Base-by-base conservation (phyloP, 2,329 filamentous ascomycete genomes). In the Cladosporium velox region DNA sequence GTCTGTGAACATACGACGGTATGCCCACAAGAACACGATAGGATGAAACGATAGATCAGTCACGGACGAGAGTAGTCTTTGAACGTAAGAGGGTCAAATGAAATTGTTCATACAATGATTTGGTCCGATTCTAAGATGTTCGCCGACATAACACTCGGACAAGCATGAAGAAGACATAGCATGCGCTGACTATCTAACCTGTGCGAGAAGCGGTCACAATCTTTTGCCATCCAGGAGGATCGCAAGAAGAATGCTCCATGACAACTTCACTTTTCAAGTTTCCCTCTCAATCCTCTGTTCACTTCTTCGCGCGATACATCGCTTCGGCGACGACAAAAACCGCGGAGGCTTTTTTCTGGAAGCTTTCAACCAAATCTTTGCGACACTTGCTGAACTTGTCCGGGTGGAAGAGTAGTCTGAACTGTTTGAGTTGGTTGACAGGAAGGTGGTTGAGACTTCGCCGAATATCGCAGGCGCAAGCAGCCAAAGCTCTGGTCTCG, bases 391-490 rank as follows among this genome's bases (percentile, higher is more conserved):
- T 64, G 51, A 69, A 70, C 47, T 54, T 65, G 60, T 70, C 67
- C 2, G 67, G 67, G 41, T 69, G 69, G 44, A 66, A 69, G 0
- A 65, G 59, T 47, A 54, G 61, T 64, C 67, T 69, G 35, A 67
- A n/a, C 10, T 65, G 12, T 6, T 64, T 38, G 34, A 57, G 28
- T 8, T 41, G 8, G 52, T 18, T 55, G 52, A 18, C 28, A 24
- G 28, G 34, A 30, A 55, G 18, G 26, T 21, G 14, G 10, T 35
- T 28, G 11, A 49, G 14, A 24, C n/a, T 14, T 21, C 8, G 41
- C 28, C 47, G 47, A 24, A 61, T 61, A 10, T 49, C 32, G 28
- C 59, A 61, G 2, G 26, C 38, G 30, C 59, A 61, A 32, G 59
- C 59, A 34, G 38, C 28, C 26, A 61, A 44, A 2, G 28, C 38